phyloP scores from a whole-genome alignment of 208 protist species.

The Trypanosoma congolense region DNA sequence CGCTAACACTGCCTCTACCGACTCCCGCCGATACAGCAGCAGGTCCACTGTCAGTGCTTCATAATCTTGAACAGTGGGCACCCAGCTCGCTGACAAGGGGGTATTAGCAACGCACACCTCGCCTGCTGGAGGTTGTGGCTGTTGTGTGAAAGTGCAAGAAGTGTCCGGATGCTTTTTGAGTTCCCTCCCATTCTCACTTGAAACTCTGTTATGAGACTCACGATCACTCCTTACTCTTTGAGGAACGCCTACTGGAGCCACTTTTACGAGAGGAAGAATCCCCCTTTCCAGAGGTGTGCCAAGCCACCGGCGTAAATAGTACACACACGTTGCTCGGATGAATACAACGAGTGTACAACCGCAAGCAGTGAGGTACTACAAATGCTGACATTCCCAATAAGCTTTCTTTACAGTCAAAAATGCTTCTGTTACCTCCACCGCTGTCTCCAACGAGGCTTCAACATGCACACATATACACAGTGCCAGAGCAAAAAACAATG shows the following conservation, averaged over 20 bases:
- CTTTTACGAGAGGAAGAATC: background rate
- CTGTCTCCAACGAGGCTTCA: no score
- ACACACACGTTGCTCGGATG: background rate
- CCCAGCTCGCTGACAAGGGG: constrained; percentile 4
- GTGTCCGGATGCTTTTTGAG: background rate
- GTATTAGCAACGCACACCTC: background rate
- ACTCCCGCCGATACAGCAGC: constrained; percentile 67
- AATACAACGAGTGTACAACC: background rate
- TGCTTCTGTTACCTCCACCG: no score
- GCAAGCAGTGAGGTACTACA: background rate
- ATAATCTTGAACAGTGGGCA: constrained; percentile 41
- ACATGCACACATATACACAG: no score
- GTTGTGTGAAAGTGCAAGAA: background rate
- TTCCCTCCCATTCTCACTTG: background rate
- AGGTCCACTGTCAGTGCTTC: constrained; percentile 67
- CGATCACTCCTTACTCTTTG: background rate
- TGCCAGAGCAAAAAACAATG: no score
- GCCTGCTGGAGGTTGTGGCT: background rate
- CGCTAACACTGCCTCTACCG: constrained; percentile 49
- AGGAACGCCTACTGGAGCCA: background rate
- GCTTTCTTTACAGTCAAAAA: no score
- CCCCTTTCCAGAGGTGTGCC: background rate
- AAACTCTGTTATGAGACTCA: no score
- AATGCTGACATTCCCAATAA: background rate
- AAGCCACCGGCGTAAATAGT: background rate